Conservation (phyloP, 495 filamentous ascomycete genomes). For the Penicillium odoratum region DNA sequence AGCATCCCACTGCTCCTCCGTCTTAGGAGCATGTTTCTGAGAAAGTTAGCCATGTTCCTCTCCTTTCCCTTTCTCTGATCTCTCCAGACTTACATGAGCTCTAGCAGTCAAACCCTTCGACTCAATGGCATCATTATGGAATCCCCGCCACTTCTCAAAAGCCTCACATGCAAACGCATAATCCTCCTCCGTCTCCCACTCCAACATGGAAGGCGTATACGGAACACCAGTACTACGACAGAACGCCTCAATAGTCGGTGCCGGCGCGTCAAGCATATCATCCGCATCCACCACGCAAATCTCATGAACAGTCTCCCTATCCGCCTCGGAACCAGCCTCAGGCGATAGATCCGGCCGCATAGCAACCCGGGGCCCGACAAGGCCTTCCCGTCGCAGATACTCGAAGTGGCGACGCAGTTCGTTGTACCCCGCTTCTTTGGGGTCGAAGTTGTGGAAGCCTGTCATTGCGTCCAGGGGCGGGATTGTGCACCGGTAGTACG, state of each 20-base stretch:
- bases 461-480: conserved; percentile 79
- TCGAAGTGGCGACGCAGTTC: conserved; percentile 86
- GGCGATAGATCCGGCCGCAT: conserved; percentile 37
- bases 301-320: conserved; percentile 40
- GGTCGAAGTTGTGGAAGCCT: conserved; percentile 83
- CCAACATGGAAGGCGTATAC: conserved; percentile 72
- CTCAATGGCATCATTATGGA: conserved; percentile 90
- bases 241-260: conserved; percentile 68
- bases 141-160: conserved; percentile 96
- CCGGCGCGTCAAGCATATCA: conserved; percentile 83
- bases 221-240: conserved; percentile 75
- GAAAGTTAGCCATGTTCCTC: not conserved
- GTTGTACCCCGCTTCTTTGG: conserved; percentile 83
- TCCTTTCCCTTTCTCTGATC: not conserved
- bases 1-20: conserved; percentile 68
- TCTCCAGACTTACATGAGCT: conserved; percentile 61
- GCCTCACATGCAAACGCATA: conserved; percentile 60
- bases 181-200: conserved; percentile 74
- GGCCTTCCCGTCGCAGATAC: conserved; percentile 61
- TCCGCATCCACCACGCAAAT: conserved; percentile 95
- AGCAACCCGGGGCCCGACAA: conserved; percentile 63
- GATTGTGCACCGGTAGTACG: conserved; percentile 93
- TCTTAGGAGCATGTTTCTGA: conserved; percentile 58
- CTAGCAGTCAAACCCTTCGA: conserved; percentile 72
- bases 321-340: conserved; percentile 8